Conservation (phyloP, 495 filamentous ascomycete species). For the Talaromyces borbonicus region DNA sequence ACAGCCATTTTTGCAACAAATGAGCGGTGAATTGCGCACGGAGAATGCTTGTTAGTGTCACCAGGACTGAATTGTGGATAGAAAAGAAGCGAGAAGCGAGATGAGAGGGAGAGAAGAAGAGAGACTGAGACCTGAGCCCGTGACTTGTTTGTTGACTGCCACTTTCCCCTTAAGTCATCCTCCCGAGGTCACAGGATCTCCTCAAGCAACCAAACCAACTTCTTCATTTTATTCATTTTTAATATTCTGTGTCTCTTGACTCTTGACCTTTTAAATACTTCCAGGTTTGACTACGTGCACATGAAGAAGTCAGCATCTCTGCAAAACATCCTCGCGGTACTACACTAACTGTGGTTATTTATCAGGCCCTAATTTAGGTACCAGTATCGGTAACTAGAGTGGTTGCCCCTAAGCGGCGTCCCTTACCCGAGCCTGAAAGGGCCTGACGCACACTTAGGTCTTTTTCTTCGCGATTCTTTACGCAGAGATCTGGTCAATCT, state of each 20-base stretch:
- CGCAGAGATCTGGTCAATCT: constrained; percentile 1
- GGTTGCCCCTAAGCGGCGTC: too few species aligned
- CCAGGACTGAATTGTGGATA: background rate
- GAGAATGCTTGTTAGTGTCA: constrained; percentile 5
- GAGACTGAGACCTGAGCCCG: too few species aligned
- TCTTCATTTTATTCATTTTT: background rate
- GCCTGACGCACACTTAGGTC: too few species aligned
- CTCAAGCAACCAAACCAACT: background rate
- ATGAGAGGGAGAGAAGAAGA: background rate
- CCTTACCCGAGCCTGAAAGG: too few species aligned
- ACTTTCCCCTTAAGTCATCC: background rate
- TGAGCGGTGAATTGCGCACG: background rate
- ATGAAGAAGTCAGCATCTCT: too few species aligned
- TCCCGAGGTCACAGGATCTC: constrained; percentile 3
- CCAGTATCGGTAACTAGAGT: too few species aligned
- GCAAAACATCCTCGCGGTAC: too few species aligned
- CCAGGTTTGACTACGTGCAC: too few species aligned
- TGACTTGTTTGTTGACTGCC: constrained; percentile 1
- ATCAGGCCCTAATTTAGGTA: too few species aligned
- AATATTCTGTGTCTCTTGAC: background rate
- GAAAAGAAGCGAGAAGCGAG: background rate
- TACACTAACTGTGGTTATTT: too few species aligned
- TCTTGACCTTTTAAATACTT: too few species aligned
- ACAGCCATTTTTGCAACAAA: background rate
- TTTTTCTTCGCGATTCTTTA: too few species aligned